Conservation (phyloP, 768 basidiomycete species). For the Pholiota molesta region DNA sequence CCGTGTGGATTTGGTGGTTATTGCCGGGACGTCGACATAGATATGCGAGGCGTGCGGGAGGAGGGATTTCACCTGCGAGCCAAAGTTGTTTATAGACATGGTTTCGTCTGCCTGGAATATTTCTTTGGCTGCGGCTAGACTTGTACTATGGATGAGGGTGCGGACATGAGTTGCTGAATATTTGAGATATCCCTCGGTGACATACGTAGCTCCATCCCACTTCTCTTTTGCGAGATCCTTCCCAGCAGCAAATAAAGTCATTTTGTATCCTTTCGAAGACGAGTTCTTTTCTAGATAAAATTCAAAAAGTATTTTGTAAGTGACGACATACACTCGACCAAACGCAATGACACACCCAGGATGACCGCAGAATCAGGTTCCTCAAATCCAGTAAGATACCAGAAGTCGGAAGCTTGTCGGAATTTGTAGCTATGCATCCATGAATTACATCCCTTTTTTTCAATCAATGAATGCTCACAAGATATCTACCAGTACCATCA, state of each 20-base stretch:
- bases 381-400: slow-evolving; percentile 95
- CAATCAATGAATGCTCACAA: slow-evolving; percentile 60
- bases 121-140: slow-evolving; percentile 60
- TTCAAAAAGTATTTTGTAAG: slow-evolving; percentile 7
- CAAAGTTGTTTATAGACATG: slow-evolving; percentile 55
- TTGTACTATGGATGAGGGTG: slow-evolving; percentile 49
- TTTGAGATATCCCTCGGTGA: neutral
- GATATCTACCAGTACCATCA: slow-evolving; percentile 48
- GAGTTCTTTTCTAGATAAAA: slow-evolving; percentile 64
- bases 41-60: slow-evolving; percentile 51
- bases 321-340: neutral
- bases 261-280: slow-evolving; percentile 75
- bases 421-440: slow-evolving; percentile 79
- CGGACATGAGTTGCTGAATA: neutral
- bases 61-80: slow-evolving; percentile 59
- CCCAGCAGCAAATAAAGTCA: slow-evolving; percentile 83
- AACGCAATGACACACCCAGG: slow-evolving; percentile 52
- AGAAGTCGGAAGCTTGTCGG: slow-evolving; percentile 89
- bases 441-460: neutral
- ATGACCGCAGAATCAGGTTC: slow-evolving; percentile 91
- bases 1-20: slow-evolving; percentile 24
- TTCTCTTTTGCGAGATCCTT: slow-evolving; percentile 77
- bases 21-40: slow-evolving; percentile 51
- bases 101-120: slow-evolving; percentile 84
- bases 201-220: slow-evolving; percentile 87